Evolutionary conservation across 2,329 filamentous ascomycete genomes (phyloP), one percentile per base, ranked within the genome.

Genomic region (Seiridium unicorne): DNA sequence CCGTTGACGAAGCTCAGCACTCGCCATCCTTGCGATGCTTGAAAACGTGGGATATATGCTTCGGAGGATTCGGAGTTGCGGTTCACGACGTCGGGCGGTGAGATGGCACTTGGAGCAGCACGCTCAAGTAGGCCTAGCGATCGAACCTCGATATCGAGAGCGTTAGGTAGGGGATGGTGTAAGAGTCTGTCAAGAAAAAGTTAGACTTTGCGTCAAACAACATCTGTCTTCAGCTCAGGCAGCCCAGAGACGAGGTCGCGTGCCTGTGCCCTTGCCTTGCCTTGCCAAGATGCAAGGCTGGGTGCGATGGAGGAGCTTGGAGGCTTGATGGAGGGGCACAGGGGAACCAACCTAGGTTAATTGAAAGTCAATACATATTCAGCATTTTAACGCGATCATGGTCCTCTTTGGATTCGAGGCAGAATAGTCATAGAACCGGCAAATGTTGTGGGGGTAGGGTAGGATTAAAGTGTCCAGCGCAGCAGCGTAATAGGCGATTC

Each of bases 1-100:
- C 51, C 74, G 70, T 59, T 74, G 73, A 60, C 73, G 76, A 57
- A 79, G 69, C 61, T 78, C 71, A 58, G 68, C 65, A 31, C 73
- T 68, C 62, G 74, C 70, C 70, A 72, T 73, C 58, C 18, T 26
- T 26, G 18, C 18, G 18, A 26, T 2, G 18, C 18, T 26, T 26
- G 18, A 26, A 26, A 26, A 26, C 18, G 18, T 26, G 18, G 18
- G 18, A 26, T 26, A 26, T 26, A 26, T 26, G 64, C 66, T 10
- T 32, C 36, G 35, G 1, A n/a, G 26, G 4, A 10, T 11, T 32
- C n/a, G 38, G 36, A 44, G 18, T 26, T 26, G 18, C 18, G 18
- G 18, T 26, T 26, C 18, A 26, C 18, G 18, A 26, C 18, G 18
- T 36, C 10, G 38, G 47, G 47, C 47, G 47, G 47, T 49, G 47